Percentiles rank a stretch among this genome's conserved stretches.
Conservation (phyloP, 2,329 filamentous ascomycete genomes). For the Waltergamsia citrina region DNA sequence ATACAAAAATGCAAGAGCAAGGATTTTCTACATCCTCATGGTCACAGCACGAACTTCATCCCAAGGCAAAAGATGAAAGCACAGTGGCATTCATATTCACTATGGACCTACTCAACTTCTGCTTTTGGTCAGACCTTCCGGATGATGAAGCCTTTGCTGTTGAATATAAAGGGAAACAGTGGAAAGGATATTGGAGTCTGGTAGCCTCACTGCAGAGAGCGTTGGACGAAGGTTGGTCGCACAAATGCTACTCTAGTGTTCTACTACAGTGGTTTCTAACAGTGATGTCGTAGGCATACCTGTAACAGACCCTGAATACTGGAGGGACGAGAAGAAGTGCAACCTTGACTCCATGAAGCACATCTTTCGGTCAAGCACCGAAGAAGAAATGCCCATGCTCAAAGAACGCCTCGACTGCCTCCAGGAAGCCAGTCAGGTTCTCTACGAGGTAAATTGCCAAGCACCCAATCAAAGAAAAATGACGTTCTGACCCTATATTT, state of each 20-base stretch:
- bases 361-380: conserved; percentile 79
- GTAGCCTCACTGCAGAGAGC: conserved; percentile 82
- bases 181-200: conserved; percentile 94
- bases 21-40: conserved; percentile 77
- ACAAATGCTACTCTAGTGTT: neutral
- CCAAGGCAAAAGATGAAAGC: conserved; percentile 66
- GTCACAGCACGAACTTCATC: conserved; percentile 84
- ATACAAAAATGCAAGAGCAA: conserved; percentile 73
- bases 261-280: neutral
- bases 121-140: conserved; percentile 75
- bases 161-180: conserved; percentile 68
- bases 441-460: conserved; percentile 60
- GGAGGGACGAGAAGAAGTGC: conserved; percentile 68
- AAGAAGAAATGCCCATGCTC: conserved; percentile 80
- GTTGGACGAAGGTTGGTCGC: conserved; percentile 66
- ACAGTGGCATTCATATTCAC: conserved; percentile 92
- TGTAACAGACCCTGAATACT: conserved; percentile 82
- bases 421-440: conserved; percentile 70
- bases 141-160: conserved; percentile 72
- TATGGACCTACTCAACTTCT: conserved; percentile 96
- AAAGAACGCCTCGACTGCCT: conserved; percentile 69
- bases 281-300: conserved; percentile 54
- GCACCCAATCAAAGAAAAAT: neutral
- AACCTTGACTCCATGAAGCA: conserved; percentile 63
- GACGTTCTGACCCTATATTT: neutral